These are phyloP conservation scores for Wallacemonas collosoma DNA, from an alignment of 208 protist genomes.

Conservation along the genomic window DNA sequence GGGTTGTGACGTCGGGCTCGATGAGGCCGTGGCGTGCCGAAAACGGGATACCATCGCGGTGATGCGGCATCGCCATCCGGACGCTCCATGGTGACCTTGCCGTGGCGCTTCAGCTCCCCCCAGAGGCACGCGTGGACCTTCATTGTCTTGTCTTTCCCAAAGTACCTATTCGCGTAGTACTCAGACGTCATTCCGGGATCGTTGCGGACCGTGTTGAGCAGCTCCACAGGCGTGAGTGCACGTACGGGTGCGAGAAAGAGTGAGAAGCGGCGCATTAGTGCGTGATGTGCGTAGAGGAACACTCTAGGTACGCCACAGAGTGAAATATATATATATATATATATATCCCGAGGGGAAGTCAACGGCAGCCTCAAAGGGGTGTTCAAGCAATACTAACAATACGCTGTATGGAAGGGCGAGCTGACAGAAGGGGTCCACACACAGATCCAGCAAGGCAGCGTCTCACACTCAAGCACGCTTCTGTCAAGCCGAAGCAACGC, in stretches of 20 bases:
- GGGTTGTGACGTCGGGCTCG: constrained; percentile 55
- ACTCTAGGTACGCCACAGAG: background rate
- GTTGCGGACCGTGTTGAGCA: constrained; percentile 75
- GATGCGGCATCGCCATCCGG: constrained; percentile 60
- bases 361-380: too few species aligned
- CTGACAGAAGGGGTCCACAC: too few species aligned
- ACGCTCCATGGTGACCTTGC: constrained; percentile 77
- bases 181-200: constrained; percentile 80
- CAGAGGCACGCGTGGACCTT: constrained; percentile 77
- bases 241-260: constrained; percentile 25
- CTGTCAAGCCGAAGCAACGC: too few species aligned
- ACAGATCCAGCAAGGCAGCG: too few species aligned
- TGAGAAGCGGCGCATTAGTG: constrained; percentile 19
- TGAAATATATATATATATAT: too few species aligned
- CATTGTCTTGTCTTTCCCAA: constrained; percentile 56
- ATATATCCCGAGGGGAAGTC: too few species aligned
- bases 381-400: too few species aligned
- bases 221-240: constrained; percentile 36
- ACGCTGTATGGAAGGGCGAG: too few species aligned
- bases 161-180: constrained; percentile 91
- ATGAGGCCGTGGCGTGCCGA: constrained; percentile 53
- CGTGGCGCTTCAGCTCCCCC: constrained; percentile 74
- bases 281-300: constrained; percentile 8
- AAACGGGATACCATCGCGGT: constrained; percentile 70
- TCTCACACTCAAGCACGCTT: too few species aligned